Percentiles rank a stretch among this genome's conserved stretches.
phyloP scores from a whole-genome alignment of 163 green algal genomes.

The Scenedesmus sp. region DNA sequence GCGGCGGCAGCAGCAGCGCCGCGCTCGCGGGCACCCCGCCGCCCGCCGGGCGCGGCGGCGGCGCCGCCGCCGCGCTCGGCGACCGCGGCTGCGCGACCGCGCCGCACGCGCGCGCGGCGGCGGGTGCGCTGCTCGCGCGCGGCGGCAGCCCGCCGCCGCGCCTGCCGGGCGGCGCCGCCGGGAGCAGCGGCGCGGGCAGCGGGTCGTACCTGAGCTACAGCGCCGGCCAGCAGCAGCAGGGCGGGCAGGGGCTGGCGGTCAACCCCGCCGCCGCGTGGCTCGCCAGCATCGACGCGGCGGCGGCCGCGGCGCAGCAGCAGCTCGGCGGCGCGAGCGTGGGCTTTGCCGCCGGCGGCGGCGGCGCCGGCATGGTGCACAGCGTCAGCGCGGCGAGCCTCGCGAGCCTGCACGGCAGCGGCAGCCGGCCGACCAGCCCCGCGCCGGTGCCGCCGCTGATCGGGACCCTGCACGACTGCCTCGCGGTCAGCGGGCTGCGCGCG shows the following conservation, averaged over 20 bases:
- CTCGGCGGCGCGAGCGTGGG: too few species aligned
- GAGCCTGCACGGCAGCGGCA: constrained; percentile 8
- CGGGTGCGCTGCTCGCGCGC: neutral
- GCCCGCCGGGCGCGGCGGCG: neutral
- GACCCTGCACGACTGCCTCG: too few species aligned
- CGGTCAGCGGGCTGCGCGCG: too few species aligned
- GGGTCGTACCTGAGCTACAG: too few species aligned
- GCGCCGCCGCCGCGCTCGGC: neutral
- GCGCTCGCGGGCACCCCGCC: neutral
- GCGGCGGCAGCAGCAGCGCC: constrained; percentile 1
- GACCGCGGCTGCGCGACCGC: neutral
- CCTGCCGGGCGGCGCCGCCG: neutral
- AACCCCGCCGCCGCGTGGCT: neutral
- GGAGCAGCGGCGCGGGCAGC: constrained; percentile 24
- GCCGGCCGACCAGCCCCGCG: constrained; percentile 4
- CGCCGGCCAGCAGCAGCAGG: neutral
- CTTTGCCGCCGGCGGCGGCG: too few species aligned
- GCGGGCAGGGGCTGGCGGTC: neutral
- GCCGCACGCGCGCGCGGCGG: neutral
- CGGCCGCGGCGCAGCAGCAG: neutral
- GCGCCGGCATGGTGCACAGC: neutral
- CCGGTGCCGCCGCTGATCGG: neutral
- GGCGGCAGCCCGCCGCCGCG: neutral
- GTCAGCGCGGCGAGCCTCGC: too few species aligned
- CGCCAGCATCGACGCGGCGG: too few species aligned